Conservation (phyloP, 257 asterid species). For the Primulina huaijiensis region DNA sequence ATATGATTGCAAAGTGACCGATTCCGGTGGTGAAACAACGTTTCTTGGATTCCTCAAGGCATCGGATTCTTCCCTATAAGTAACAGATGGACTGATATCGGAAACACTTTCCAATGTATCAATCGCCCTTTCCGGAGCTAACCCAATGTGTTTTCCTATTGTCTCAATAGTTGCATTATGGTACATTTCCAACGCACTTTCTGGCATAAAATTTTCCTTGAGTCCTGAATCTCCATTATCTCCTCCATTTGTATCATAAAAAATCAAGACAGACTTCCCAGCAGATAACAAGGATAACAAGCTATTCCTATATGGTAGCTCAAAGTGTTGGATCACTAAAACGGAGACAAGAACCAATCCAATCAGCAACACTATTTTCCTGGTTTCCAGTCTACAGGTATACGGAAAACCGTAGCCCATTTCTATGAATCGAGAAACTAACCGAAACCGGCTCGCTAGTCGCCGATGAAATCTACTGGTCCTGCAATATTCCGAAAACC, state of each 20-base stretch:
- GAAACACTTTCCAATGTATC: neutral
- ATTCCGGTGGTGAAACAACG: slow-evolving; percentile 30
- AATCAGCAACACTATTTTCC: slow-evolving; percentile 42
- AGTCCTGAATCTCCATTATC: neutral
- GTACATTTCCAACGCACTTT: slow-evolving; percentile 8
- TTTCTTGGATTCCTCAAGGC: neutral
- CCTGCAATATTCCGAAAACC: slow-evolving; percentile 12
- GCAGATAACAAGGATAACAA: slow-evolving; percentile 33
- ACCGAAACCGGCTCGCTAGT: neutral
- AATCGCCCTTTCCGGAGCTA: slow-evolving; percentile 20
- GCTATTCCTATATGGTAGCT: slow-evolving; percentile 43
- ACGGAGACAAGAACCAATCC: slow-evolving; percentile 42
- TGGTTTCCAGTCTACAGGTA: slow-evolving; percentile 30
- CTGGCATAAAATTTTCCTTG: neutral
- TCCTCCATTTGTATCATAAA: neutral
- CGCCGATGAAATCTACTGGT: neutral
- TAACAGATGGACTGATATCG: slow-evolving; percentile 11
- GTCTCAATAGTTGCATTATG: slow-evolving; percentile 16
- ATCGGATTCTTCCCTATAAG: neutral
- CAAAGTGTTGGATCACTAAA: slow-evolving; percentile 45
- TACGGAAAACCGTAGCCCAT: slow-evolving; percentile 34
- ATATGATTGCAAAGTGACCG: neutral
- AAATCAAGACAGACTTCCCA: slow-evolving; percentile 24
- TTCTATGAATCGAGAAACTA: slow-evolving; percentile 1
- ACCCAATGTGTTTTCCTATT: slow-evolving; percentile 12